Percentiles rank a stretch among this genome's conserved stretches.
These are phyloP conservation scores for Elsinoe necatrix DNA, from an alignment of 2,329 filamentous ascomycete species.

Conservation along the genomic window DNA sequence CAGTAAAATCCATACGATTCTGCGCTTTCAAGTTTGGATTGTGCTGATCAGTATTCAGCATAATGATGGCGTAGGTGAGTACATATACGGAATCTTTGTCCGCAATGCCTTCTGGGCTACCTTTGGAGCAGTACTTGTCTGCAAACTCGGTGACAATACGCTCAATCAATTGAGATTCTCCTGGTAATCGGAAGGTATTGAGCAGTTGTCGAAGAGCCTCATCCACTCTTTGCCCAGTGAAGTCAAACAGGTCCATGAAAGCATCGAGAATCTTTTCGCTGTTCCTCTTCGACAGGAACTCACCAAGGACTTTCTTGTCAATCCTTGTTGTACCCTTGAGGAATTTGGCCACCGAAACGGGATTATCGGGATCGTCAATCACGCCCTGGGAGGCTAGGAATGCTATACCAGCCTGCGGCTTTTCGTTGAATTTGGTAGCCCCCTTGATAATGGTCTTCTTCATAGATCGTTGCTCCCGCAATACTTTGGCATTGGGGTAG, in stretches of 20 bases:
- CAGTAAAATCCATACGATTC: conserved; percentile 74
- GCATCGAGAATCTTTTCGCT: conserved; percentile 78
- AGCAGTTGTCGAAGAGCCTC: conserved; percentile 82
- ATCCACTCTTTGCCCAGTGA: conserved; percentile 75
- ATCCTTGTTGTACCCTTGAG: conserved; percentile 78
- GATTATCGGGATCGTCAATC: conserved; percentile 65
- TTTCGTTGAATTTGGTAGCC: conserved; percentile 88
- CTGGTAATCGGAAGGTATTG: conserved; percentile 85
- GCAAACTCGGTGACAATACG: conserved; percentile 82
- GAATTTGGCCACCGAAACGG: conserved; percentile 74
- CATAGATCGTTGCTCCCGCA: conserved; percentile 64
- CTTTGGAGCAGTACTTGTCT: conserved; percentile 69
- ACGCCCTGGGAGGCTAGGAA: conserved; percentile 80
- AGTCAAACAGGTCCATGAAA: conserved; percentile 83
- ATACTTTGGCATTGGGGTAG: conserved; percentile 54
- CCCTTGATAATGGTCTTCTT: conserved; percentile 88
- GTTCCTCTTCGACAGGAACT: conserved; percentile 83
- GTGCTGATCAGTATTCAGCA: conserved; percentile 95
- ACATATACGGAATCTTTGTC: conserved; percentile 85
- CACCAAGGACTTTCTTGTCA: conserved; percentile 83
- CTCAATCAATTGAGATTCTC: conserved; percentile 87
- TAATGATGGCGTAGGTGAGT: conserved; percentile 90
- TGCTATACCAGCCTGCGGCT: conserved; percentile 77
- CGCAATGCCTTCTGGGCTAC: conserved; percentile 63
- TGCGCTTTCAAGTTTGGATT: conserved; percentile 76